These are phyloP conservation scores for Phytophthora kernoviae DNA, from an alignment of 352 stramenopile genomes.

Conservation along the genomic window DNA sequence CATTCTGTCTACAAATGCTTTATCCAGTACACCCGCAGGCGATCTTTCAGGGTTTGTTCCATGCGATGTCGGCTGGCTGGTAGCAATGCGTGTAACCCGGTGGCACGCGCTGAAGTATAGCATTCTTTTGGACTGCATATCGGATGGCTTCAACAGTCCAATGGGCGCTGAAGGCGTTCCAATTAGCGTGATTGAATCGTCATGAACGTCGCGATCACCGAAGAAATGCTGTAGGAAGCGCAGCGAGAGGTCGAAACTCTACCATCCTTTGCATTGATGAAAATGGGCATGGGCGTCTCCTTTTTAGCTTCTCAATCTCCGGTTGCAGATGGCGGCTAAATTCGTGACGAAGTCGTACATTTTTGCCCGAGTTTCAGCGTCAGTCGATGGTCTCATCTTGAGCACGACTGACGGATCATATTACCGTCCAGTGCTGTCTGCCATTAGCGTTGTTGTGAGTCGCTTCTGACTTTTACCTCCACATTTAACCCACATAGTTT, in stretches of 20 bases:
- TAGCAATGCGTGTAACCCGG: conserved; percentile 17
- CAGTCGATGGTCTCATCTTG: conserved; percentile 17
- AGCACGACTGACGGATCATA: conserved; percentile 22
- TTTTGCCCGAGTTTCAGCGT: conserved; percentile 14
- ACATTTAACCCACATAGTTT: conserved; percentile 23
- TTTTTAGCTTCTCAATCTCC: conserved; percentile 18
- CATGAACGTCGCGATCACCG: conserved; percentile 2
- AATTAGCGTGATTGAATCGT: conserved; percentile 25
- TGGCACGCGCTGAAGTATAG: conserved; percentile 14
- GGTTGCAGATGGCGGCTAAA: conserved; percentile 34
- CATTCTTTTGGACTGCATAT: conserved; percentile 12
- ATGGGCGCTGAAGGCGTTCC: conserved; percentile 28
- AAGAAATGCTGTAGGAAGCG: conserved; percentile 24
- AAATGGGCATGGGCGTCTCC: conserved; percentile 14
- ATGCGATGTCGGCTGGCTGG: conserved; percentile 25
- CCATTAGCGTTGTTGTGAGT: conserved; percentile 22
- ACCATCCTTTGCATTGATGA: conserved; percentile 30
- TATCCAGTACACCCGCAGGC: not conserved
- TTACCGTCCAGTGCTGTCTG: conserved; percentile 12
- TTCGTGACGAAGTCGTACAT: conserved; percentile 18
- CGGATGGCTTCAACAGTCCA: conserved; percentile 19
- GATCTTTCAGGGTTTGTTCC: conserved; percentile 29
- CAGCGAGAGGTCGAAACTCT: conserved; percentile 15
- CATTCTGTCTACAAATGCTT: conserved; percentile 4
- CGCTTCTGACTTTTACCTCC: conserved; percentile 26